These are phyloP conservation scores for Suhomyces taliae DNA, from an alignment of 1,139 yeast species.

Conservation along the genomic window DNA sequence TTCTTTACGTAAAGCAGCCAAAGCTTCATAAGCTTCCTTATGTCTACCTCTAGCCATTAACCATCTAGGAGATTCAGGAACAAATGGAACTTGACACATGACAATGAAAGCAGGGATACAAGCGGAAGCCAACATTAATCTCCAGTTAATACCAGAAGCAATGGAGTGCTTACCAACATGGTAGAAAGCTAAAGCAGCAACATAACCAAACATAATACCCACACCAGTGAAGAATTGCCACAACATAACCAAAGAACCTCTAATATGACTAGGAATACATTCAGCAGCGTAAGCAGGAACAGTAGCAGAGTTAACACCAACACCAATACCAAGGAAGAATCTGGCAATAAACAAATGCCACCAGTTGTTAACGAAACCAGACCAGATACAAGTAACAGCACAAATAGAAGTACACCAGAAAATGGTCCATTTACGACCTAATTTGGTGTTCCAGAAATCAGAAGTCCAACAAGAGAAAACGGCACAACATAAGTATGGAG, in stretches of 20 bases:
- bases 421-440: conserved; percentile 76
- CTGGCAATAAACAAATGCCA: conserved; percentile 74
- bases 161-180: conserved; percentile 24
- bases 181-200: conserved; percentile 61
- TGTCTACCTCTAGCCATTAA: conserved; percentile 30
- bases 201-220: conserved; percentile 82
- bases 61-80: conserved; percentile 33
- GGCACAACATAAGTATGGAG: conserved; percentile 79
- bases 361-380: conserved; percentile 72
- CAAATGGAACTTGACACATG: conserved; percentile 61
- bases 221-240: conserved; percentile 91
- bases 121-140: conserved; percentile 79
- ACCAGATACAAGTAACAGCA: conserved; percentile 72
- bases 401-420: conserved; percentile 68
- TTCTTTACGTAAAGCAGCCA: conserved; percentile 18
- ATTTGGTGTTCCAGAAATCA: conserved; percentile 59
- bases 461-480: conserved; percentile 71
- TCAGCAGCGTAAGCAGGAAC: conserved; percentile 84
- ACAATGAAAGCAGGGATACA: conserved; percentile 71
- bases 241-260: conserved; percentile 83
- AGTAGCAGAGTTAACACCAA: conserved; percentile 80
- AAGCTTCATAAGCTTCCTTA: conserved; percentile 22
- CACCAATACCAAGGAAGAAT: conserved; percentile 70
- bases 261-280: conserved; percentile 70
- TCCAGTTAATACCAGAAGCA: conserved; percentile 60